Evolutionary conservation across 768 basidiomycete species (phyloP).

Genomic region (Gymnopilus junonius): DNA sequence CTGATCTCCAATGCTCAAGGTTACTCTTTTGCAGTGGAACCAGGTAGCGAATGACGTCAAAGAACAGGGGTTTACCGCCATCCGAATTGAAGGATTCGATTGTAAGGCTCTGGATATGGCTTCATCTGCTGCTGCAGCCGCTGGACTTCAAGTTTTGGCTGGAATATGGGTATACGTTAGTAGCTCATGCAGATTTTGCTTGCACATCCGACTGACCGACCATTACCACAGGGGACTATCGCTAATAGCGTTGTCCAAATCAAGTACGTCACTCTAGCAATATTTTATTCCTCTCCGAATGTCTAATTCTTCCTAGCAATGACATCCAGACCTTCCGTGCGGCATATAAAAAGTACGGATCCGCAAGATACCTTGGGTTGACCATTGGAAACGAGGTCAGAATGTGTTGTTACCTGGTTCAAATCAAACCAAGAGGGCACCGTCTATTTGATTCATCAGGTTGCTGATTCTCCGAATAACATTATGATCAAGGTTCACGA

Average conservation of each 20-base stretch:
- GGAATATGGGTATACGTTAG: conserved; percentile 38
- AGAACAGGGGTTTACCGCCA: conserved; percentile 35
- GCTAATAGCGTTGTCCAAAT: conserved; percentile 18
- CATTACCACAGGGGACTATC: conserved; percentile 33
- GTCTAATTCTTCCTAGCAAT: conserved; percentile 27
- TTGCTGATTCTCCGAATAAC: conserved; percentile 34
- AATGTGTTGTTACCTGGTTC: neutral
- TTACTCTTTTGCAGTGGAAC: conserved; percentile 35
- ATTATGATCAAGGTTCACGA: conserved; percentile 44
- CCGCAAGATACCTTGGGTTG: conserved; percentile 38
- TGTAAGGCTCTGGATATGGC: conserved; percentile 41
- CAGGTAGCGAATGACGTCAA: conserved; percentile 34
- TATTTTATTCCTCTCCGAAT: neutral
- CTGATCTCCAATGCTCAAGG: too few species aligned
- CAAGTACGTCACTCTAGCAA: neutral
- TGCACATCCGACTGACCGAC: neutral
- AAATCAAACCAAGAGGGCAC: neutral
- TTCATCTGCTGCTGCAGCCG: conserved; percentile 38
- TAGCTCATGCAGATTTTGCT: neutral
- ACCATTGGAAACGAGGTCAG: conserved; percentile 44
- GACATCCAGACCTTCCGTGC: conserved; percentile 42
- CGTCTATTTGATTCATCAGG: conserved; percentile 12
- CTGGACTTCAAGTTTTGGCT: conserved; percentile 38
- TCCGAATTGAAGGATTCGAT: conserved; percentile 43
- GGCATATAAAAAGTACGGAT: conserved; percentile 38